Evolutionary conservation across 2,329 filamentous ascomycete genomes (phyloP), one percentile per base, ranked within the genome.

Genomic region (Parastagonospora nodorum): DNA sequence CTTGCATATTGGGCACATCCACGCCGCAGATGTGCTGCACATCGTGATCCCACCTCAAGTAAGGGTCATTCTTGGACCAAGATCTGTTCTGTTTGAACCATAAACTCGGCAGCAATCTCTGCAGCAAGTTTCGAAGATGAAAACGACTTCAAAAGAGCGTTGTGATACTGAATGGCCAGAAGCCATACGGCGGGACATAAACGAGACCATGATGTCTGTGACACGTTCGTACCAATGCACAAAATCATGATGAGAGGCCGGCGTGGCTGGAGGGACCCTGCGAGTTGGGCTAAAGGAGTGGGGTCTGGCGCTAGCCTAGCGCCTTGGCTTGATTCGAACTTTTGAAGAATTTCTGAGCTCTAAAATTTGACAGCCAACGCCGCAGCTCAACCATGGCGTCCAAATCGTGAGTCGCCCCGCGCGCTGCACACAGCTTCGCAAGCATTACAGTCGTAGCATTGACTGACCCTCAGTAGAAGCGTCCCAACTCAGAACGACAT

Each of bases 401-500:
- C 77, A 78, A 83, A 77, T 76, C 79, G 81, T 83, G 84, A 82
- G 86, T 88, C 81, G 8, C 11, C 48, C 38, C 43, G 10, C 37
- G 78, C 90, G 88, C 89, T 84, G 24, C 3, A 28, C 8, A 95
- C 31, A 14, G 9, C 27, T 39, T 32, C 19, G 19, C 19, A 24
- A 5, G 3, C 19, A 24, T 24, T 24, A 24, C 19, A 24, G 7
- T 27, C 24, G 11, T 11, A 40, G 37, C 42, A 44, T 12, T 33
- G 45, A 40, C 58, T 61, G 50, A 61, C 24, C 36, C 27, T 45
- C 38, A 76, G 74, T 76, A 96, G 92, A 82, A 87, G 87, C 81
- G 90, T 96, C 75, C 91, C 94, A 69, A 96, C 92, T 79, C 82
- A 92, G 80, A 90, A 97, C 80, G 89, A 97, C 80, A 87, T 99